Conservation (phyloP, 768 basidiomycete species). For the Termitomyces bulborhizus region DNA sequence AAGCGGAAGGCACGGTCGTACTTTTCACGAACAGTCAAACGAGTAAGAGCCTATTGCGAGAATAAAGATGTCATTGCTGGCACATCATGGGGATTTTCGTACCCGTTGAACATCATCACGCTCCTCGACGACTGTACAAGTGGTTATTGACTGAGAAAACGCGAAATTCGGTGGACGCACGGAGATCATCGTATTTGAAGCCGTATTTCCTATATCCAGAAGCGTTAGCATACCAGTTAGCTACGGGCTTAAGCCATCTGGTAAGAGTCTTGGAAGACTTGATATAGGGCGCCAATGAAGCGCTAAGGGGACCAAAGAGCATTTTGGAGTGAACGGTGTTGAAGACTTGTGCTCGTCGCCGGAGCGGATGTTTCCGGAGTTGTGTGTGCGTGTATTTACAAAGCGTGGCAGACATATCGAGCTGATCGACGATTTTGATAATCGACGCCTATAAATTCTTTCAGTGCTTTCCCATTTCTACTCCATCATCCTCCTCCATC, state of each 20-base stretch:
- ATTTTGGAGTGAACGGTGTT: constrained; percentile 24
- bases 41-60: constrained; percentile 63
- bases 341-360: background rate
- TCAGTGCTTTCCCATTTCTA: constrained; percentile 14
- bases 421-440: constrained; percentile 30
- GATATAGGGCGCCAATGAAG: constrained; percentile 73
- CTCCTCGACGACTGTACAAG: constrained; percentile 65
- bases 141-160: constrained; percentile 6
- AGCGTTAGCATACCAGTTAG: constrained; percentile 75
- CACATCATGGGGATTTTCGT: constrained; percentile 14
- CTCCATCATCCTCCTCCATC: constrained; percentile 20
- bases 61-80: constrained; percentile 1
- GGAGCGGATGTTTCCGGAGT: constrained; percentile 33
- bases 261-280: constrained; percentile 62
- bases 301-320: constrained; percentile 56
- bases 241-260: constrained; percentile 68
- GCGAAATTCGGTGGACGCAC: constrained; percentile 40
- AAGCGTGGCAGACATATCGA: constrained; percentile 23
- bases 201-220: constrained; percentile 85
- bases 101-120: constrained; percentile 74
- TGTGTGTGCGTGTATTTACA: constrained; percentile 40
- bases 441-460: constrained; percentile 11
- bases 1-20: constrained; percentile 92
- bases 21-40: constrained; percentile 69
- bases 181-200: constrained; percentile 91